Base-by-base conservation (phyloP, 2,329 filamentous ascomycete genomes). In the Cercospora sojina region DNA sequence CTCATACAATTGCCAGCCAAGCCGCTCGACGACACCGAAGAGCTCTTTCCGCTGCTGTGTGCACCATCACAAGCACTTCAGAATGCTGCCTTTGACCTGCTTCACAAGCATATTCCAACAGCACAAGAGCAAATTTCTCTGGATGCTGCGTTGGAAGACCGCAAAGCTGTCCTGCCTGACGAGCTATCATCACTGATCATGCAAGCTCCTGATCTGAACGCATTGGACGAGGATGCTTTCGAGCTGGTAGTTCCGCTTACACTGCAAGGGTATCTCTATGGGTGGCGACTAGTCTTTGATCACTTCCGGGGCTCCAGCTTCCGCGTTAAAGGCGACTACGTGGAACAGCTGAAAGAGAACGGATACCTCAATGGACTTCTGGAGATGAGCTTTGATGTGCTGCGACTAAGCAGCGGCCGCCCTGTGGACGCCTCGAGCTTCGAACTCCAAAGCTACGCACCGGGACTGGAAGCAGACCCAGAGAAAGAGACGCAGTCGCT, bases 281-380 rank as follows among this genome's bases (percentile, higher is more conserved):
- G 92, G 10, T 99, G 95, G 95, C 87, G 91, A 69, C 83, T 98
- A 1, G 85, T 97, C 0, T 98, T 96, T 75, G 92, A 96, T 72
- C 90, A 94, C 53, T 96, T 94, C 75, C 68, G 67, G 13, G 74
- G 74, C 29, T 75, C 77, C 5, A 79, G 93, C 0, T 90, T 91
- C 77, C 92, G 92, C 73, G 88, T 98, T 16, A 91, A 92, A 71
- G 87, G 87, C 66, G 89, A 93, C 73, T 98, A 97, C 74, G 86
- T 88, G 0, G 87, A 92, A 25, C 87, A 91, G 66, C 85, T 99
- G 64, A 95, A 93, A 76, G 85, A 90, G 27, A 88, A 89, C 13
- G 85, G 88, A 10, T 89, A 89, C 64, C 80, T 96, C 0, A 79
- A 81, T 0, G 87, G 89, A 1, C 80, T 99, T 1, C 81, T 98